Evolutionary conservation across 805 yeast genomes (phyloP).

Genomic region (Kazachstania taianensis): DNA sequence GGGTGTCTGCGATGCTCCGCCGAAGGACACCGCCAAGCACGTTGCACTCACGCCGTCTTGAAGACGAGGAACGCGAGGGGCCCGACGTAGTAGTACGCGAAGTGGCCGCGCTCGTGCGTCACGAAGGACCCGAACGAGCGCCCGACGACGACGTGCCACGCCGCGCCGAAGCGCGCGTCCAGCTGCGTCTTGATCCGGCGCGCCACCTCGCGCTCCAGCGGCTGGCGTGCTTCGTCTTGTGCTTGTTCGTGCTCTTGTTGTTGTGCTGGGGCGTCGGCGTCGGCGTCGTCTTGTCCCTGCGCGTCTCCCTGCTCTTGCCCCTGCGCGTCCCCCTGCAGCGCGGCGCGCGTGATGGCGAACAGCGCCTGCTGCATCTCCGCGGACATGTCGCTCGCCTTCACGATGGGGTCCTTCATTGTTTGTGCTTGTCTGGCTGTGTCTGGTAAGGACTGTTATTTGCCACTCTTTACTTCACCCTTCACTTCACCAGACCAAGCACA

Average conservation of each 20-base stretch:
- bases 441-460: no score
- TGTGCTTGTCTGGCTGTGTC: no score
- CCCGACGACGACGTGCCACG: conserved; percentile 80
- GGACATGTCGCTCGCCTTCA: no score
- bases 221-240: no score
- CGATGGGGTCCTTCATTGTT: conserved; percentile 23
- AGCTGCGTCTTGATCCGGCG: conserved; percentile 50
- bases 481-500: no score
- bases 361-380: conserved; percentile 1
- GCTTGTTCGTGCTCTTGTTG: conserved; percentile 12
- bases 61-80: conserved; percentile 58
- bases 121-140: conserved; percentile 71
- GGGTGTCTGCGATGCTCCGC: no score
- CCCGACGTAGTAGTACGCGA: conserved; percentile 62
- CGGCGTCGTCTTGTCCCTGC: conserved; percentile 20
- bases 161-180: conserved; percentile 53
- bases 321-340: conserved; percentile 14
- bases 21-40: conserved; percentile 5
- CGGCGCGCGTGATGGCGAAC: conserved; percentile 7
- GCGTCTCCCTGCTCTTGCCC: conserved; percentile 28
- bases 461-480: no score
- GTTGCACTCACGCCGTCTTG: conserved; percentile 43
- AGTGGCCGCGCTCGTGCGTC: conserved; percentile 67
- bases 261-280: conserved; percentile 18
- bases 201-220: conserved; percentile 45